A percentile compares a stretch with the other conserved stretches of the same genome.
Evolutionary conservation across 441 rosid species (phyloP).

Genomic region (Erodium texanum): DNA sequence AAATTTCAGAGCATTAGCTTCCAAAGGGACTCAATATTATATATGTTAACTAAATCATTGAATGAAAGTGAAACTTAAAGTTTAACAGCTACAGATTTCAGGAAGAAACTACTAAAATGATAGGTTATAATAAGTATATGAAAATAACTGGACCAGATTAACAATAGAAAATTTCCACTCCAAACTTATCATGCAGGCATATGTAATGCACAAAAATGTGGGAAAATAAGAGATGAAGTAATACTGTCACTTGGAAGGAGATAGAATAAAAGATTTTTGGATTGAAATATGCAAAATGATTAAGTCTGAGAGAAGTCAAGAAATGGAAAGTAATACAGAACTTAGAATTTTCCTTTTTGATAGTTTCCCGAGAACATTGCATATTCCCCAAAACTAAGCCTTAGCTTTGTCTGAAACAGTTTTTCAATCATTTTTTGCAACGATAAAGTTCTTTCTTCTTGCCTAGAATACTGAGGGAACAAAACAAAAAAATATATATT

Average conservation of each 20-base stretch:
- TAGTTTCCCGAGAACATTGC: background rate
- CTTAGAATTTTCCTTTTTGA: constrained; percentile 1
- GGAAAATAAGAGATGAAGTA: background rate
- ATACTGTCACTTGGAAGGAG: background rate
- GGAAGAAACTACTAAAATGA: too few relatives aligned
- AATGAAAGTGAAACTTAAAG: too few relatives aligned
- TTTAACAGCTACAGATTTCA: too few relatives aligned
- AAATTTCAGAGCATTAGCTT: background rate
- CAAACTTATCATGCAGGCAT: background rate
- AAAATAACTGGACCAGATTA: background rate
- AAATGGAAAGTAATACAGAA: background rate
- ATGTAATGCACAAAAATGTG: background rate
- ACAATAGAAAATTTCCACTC: background rate
- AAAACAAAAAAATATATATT: background rate
- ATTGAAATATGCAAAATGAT: background rate
- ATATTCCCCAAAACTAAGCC: background rate
- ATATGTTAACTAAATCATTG: too few relatives aligned
- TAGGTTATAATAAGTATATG: too few relatives aligned
- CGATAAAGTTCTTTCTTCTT: background rate
- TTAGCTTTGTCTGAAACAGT: background rate
- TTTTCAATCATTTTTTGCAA: background rate
- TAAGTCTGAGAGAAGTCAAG: background rate
- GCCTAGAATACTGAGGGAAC: background rate
- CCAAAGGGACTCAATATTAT: background rate
- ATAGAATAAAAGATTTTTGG: background rate